Percentiles rank a stretch among this genome's conserved stretches.
These are phyloP conservation scores for Peltaster fructicola DNA, from an alignment of 2,329 filamentous ascomycete genomes.

Conservation along the genomic window DNA sequence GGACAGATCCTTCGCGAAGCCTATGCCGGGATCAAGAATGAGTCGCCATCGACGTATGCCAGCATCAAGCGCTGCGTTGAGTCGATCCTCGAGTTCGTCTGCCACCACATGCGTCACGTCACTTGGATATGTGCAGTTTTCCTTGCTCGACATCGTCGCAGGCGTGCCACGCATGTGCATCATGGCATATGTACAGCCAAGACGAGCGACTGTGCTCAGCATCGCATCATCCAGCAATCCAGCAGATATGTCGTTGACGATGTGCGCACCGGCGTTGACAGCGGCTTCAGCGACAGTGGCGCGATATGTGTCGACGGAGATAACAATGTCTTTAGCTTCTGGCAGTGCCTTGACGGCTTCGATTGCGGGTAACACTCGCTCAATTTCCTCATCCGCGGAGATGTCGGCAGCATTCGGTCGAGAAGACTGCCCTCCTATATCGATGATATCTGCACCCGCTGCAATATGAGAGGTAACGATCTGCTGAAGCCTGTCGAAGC, in stretches of 20 bases:
- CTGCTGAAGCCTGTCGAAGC: conserved; percentile 32
- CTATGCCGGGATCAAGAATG: conserved; percentile 81
- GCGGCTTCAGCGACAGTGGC: conserved; percentile 64
- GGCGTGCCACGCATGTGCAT: conserved; percentile 93
- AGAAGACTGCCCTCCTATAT: conserved; percentile 86
- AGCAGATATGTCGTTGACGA: conserved; percentile 88
- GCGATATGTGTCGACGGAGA: conserved; percentile 88
- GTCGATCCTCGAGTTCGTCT: conserved; percentile 49
- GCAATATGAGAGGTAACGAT: conserved; percentile 46
- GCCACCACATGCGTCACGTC: conserved; percentile 50
- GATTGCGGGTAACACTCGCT: conserved; percentile 66
- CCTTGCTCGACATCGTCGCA: conserved; percentile 54
- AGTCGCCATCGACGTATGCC: conserved; percentile 88
- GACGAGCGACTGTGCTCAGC: conserved; percentile 59
- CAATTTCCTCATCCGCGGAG: conserved; percentile 52
- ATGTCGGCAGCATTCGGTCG: conserved; percentile 58
- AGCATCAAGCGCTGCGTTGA: conserved; percentile 59
- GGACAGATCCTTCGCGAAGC: conserved; percentile 69
- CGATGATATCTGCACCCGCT: conserved; percentile 65
- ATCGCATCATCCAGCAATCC: conserved; percentile 64
- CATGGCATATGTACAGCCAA: conserved; percentile 62
- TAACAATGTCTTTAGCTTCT: conserved; percentile 44
- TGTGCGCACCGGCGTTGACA: conserved; percentile 62
- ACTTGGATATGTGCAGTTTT: conserved; percentile 40
- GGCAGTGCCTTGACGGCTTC: conserved; percentile 50